Evolutionary conservation across 176 grass and related monocot species (phyloP).

Genomic region (Typha latifolia): DNA sequence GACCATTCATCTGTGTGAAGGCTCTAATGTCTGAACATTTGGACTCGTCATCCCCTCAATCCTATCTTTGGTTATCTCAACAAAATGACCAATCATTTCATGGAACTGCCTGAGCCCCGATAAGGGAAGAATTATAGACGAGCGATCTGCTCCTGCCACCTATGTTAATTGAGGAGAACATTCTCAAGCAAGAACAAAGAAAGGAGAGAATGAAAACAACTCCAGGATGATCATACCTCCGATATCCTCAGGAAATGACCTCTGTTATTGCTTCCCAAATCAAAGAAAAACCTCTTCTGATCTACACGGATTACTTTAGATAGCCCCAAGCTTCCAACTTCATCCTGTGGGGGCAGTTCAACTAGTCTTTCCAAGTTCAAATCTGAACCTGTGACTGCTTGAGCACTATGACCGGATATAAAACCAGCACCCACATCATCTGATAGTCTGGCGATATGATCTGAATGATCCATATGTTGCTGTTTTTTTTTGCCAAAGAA

Average conservation of each 20-base stretch:
- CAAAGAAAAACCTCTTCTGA: slow-evolving; percentile 98
- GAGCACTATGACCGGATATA: slow-evolving; percentile 80
- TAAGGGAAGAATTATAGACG: slow-evolving; percentile 86
- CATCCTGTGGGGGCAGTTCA: slow-evolving; percentile 72
- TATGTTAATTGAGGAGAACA: slow-evolving; percentile 5
- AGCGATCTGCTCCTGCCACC: slow-evolving; percentile 91
- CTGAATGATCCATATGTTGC: slow-evolving; percentile 82
- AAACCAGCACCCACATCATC: slow-evolving; percentile 98
- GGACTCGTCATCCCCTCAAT: slow-evolving; percentile 74
- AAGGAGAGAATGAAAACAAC: not conserved
- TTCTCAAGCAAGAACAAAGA: not conserved
- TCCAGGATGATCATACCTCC: slow-evolving; percentile 38
- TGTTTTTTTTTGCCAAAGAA: slow-evolving; percentile 16
- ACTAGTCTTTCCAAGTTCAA: slow-evolving; percentile 68
- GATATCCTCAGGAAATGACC: slow-evolving; percentile 97
- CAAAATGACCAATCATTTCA: slow-evolving; percentile 98
- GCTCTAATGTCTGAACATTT: slow-evolving; percentile 70
- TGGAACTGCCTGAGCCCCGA: slow-evolving; percentile 96
- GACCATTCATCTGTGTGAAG: slow-evolving; percentile 62
- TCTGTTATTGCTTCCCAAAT: slow-evolving; percentile 86
- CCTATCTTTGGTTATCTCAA: slow-evolving; percentile 95
- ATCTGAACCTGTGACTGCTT: slow-evolving; percentile 52
- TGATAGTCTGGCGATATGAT: slow-evolving; percentile 70
- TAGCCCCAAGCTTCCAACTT: slow-evolving; percentile 67
- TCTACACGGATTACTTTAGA: slow-evolving; percentile 96